Evolutionary conservation across 495 filamentous ascomycete genomes (phyloP).

Genomic region (Chaetomidium leptoderma): DNA sequence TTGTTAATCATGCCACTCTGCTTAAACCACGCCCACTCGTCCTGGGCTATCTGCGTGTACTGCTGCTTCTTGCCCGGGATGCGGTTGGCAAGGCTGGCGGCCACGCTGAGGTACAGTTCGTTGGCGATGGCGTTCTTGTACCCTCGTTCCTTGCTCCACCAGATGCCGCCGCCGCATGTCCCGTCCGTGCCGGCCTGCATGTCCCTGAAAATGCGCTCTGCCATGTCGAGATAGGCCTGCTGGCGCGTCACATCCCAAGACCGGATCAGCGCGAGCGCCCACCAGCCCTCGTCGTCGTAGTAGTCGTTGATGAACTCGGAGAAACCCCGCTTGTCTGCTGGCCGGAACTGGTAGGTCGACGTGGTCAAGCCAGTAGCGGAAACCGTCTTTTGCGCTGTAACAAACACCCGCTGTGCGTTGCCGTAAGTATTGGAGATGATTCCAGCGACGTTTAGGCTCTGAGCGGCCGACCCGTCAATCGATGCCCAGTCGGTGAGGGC

Average conservation of each 20-base stretch:
- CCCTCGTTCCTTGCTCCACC: conserved; percentile 58
- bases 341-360: conserved; percentile 32
- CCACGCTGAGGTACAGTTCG: conserved; percentile 66
- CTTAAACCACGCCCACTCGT: conserved; percentile 67
- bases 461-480: conserved; percentile 28
- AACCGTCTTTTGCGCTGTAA: conserved; percentile 33
- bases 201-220: conserved; percentile 57
- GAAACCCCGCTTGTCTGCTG: conserved; percentile 30
- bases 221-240: conserved; percentile 50
- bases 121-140: conserved; percentile 73
- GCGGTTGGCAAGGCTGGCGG: conserved; percentile 69
- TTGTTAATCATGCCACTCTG: conserved; percentile 60
- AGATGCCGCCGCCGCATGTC: conserved; percentile 61
- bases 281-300: conserved; percentile 73
- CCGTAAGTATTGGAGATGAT: conserved; percentile 43
- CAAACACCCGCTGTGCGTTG: conserved; percentile 37
- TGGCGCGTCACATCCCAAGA: conserved; percentile 59
- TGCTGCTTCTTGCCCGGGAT: conserved; percentile 42
- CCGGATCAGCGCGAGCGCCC: conserved; percentile 63
- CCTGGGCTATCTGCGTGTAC: conserved; percentile 54
- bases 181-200: conserved; percentile 56
- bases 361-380: conserved; percentile 26
- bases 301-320: conserved; percentile 57
- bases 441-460: conserved; percentile 31
- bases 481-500: conserved; percentile 58